These are phyloP conservation scores for Triticum dicoccoides DNA, from an alignment of 176 grass and related monocot species.

Conservation along the genomic window DNA sequence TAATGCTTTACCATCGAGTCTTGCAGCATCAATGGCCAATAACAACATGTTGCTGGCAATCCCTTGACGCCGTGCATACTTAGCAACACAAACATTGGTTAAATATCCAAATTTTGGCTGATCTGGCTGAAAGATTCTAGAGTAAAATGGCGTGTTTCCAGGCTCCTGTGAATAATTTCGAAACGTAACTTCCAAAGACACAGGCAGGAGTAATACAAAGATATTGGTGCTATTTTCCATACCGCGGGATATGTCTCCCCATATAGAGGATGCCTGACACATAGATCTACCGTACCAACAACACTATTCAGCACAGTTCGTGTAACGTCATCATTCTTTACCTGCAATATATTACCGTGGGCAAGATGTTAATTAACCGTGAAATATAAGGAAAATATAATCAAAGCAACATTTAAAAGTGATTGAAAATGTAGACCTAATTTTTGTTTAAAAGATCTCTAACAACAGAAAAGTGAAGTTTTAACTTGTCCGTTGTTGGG, in stretches of 20 bases:
- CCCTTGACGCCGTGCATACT: slow-evolving; percentile 63
- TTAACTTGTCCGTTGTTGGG: not conserved
- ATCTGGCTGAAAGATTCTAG: slow-evolving; percentile 51
- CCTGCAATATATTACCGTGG: slow-evolving; percentile 41
- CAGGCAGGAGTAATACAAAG: slow-evolving; percentile 13
- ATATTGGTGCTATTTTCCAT: slow-evolving; percentile 8
- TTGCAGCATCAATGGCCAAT: slow-evolving; percentile 63
- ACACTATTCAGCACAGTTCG: slow-evolving; percentile 70
- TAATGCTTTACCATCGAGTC: slow-evolving; percentile 52
- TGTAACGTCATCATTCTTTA: slow-evolving; percentile 58
- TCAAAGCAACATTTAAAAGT: not conserved
- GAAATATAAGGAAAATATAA: slow-evolving; percentile 14
- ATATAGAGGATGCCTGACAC: slow-evolving; percentile 59
- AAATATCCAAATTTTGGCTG: slow-evolving; percentile 70
- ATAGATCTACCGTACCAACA: slow-evolving; percentile 68
- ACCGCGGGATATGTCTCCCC: slow-evolving; percentile 73
- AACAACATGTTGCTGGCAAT: slow-evolving; percentile 74
- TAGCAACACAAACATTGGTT: slow-evolving; percentile 75
- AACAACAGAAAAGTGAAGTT: not conserved
- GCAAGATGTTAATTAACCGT: slow-evolving; percentile 16
- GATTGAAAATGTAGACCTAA: slow-evolving; percentile 3
- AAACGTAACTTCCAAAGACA: slow-evolving; percentile 18
- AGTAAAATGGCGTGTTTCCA: slow-evolving; percentile 30
- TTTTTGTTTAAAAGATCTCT: not conserved
- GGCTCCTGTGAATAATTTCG: slow-evolving; percentile 48